Evolutionary conservation across 2,329 filamentous ascomycete genomes (phyloP), one percentile per base, ranked within the genome.

Genomic region (Alternaria tenuissima): DNA sequence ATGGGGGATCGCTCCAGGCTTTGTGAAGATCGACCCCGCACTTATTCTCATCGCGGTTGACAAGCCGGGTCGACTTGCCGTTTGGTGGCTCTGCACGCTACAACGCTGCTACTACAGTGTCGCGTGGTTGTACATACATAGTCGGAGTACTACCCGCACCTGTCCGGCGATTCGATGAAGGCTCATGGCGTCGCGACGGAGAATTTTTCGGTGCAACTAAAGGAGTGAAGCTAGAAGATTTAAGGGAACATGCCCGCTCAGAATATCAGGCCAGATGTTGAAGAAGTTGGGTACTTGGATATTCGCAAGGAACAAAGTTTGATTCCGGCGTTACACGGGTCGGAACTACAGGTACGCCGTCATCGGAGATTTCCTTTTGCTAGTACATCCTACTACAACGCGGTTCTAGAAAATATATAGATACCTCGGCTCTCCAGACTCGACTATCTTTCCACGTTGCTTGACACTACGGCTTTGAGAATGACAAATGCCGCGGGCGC

Each of bases 1-100:
- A 39, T 52, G 48, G 36, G 36, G 34, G 34, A 52, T 52, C 36
- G 22, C 48, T 14, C 2, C 48, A 52, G 36, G 34, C 48, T 30
- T 11, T 14, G 9, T 16, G 28, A 32, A 20, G 28, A 34, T 34
- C 44, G 1, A 48, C 44, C 44, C 44, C 44, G 44, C 44, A 48
- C 12, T 34, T 30, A 7, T 34, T 22, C 34, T 48, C 44, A 22
- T 28, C 44, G 12, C 44, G 18, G n/a, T 9, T 36, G 32, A 36
- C 14, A 36, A 30, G 44, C 30, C 18, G 28, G n/a, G 44, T 20
- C 44, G 44, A 48, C 18, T 22, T 34, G 12, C 44, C 44, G 18
- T 48, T 48, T 12, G 44, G 28, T 48, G 14, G 30, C 8, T 22
- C 34, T 22, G 38, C n/a, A 20, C 44, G 28, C 28, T 16, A 34